Percentiles rank a stretch among this genome's conserved stretches.
Evolutionary conservation across 2,329 filamentous ascomycete species (phyloP).

Genomic region (Pseudogymnoascus sp.): DNA sequence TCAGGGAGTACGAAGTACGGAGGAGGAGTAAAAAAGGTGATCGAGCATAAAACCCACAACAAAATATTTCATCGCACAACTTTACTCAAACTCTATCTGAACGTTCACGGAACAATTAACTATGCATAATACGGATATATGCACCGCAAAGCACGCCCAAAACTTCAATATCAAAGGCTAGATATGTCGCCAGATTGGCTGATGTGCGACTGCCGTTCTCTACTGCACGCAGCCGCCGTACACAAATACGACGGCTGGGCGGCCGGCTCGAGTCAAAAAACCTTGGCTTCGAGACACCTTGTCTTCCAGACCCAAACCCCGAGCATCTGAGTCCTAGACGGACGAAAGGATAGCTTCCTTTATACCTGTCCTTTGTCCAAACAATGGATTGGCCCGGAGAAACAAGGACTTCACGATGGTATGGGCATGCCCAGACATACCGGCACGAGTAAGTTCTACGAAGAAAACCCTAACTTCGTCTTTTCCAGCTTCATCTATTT

Average conservation of each 20-base stretch:
- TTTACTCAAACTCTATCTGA: conserved; percentile 2
- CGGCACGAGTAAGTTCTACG: background rate
- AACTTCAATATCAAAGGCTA: background rate
- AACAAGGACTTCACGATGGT: background rate
- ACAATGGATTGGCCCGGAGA: background rate
- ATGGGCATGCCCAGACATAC: background rate
- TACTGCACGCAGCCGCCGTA: background rate
- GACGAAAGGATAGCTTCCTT: background rate
- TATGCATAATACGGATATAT: background rate
- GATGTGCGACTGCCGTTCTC: background rate
- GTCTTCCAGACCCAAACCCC: background rate
- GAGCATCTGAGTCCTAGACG: background rate
- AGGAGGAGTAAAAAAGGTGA: background rate
- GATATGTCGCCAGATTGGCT: background rate
- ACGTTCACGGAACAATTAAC: background rate
- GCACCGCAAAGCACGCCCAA: background rate
- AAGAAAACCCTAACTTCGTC: conserved; percentile 1
- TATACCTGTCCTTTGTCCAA: background rate
- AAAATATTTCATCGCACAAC: background rate
- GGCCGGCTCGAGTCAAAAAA: background rate
- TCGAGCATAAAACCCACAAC: background rate
- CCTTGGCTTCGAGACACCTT: conserved; percentile 2
- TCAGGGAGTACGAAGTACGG: background rate
- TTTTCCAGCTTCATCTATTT: background rate
- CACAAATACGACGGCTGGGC: background rate